Evolutionary conservation across 139 green algal genomes (phyloP).

Genomic region (Chlorella sorokiniana): DNA sequence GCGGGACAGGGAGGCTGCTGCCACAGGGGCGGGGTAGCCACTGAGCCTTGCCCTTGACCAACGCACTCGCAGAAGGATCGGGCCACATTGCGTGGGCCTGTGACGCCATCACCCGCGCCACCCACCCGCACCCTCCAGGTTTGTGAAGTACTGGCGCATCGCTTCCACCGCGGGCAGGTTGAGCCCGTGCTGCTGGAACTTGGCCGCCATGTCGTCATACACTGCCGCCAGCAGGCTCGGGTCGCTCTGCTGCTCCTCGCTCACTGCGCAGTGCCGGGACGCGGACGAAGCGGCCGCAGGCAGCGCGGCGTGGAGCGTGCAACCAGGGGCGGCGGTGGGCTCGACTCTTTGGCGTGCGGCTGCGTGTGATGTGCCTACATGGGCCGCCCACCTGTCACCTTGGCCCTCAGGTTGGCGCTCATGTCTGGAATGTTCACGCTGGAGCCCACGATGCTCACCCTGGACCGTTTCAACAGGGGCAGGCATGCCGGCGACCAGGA

Average conservation of each 20-base stretch:
- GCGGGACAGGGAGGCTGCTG: no score
- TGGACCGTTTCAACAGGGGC: not conserved
- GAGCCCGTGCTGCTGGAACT: constrained; percentile 41
- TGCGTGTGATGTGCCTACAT: not conserved
- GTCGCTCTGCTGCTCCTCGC: constrained; percentile 37
- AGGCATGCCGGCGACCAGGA: not conserved
- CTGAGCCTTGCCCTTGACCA: no score
- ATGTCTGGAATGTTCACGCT: constrained; percentile 44
- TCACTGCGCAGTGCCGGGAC: constrained; percentile 4
- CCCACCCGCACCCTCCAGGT: constrained; percentile 29
- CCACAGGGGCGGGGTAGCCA: no score
- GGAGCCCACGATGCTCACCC: constrained; percentile 26
- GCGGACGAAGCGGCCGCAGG: not conserved
- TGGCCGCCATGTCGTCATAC: constrained; percentile 47
- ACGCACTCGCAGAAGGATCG: no score
- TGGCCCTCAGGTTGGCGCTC: constrained; percentile 40
- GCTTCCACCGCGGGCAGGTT: constrained; percentile 45
- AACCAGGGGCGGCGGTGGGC: no score
- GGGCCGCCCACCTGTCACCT: constrained; percentile 27
- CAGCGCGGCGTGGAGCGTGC: not conserved
- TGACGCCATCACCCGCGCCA: not conserved
- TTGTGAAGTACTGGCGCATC: constrained; percentile 44
- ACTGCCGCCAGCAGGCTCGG: constrained; percentile 34
- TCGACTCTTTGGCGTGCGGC: no score
- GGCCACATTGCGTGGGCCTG: not conserved